phyloP scores from a whole-genome alignment of 208 protist genomes.

The Leishmania gerbilli region DNA sequence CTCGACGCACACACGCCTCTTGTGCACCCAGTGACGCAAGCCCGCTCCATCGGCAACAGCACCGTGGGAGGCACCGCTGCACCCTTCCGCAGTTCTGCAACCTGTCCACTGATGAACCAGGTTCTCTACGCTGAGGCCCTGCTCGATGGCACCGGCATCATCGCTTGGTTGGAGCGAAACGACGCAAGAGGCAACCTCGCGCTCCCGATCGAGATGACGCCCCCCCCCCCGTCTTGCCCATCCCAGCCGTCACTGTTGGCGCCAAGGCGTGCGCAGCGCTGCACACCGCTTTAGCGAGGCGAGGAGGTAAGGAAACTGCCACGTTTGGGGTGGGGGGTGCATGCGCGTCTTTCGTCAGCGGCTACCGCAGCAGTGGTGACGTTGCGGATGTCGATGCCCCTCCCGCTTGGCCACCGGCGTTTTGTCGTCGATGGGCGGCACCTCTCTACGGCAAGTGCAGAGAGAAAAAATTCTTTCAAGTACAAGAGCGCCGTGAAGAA shows the following conservation, averaged over 20 bases:
- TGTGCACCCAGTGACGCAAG: background rate
- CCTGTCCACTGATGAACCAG: background rate
- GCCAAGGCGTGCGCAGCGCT: background rate
- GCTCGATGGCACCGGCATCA: background rate
- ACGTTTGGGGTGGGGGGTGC: background rate
- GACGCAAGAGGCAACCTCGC: background rate
- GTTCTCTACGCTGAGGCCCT: slow-evolving; percentile 8
- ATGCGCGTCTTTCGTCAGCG: background rate
- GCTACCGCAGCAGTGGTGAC: background rate
- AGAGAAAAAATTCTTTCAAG: background rate
- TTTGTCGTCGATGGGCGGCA: background rate
- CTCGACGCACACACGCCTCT: background rate
- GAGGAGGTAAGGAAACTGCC: no score
- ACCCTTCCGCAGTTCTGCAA: background rate
- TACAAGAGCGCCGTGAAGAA: background rate
- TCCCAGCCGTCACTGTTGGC: background rate
- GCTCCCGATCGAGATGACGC: slow-evolving; percentile 1
- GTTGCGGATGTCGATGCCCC: background rate
- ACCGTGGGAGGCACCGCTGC: background rate
- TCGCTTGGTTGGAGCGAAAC: background rate
- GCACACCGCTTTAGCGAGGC: background rate
- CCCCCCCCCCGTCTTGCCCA: background rate
- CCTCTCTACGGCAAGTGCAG: background rate
- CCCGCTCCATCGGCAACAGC: background rate
- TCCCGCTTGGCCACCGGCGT: background rate